A percentile compares a stretch with the other conserved stretches of the same genome.
Conservation (phyloP, 2,329 filamentous ascomycete genomes). For the Celoporthe dispersa region DNA sequence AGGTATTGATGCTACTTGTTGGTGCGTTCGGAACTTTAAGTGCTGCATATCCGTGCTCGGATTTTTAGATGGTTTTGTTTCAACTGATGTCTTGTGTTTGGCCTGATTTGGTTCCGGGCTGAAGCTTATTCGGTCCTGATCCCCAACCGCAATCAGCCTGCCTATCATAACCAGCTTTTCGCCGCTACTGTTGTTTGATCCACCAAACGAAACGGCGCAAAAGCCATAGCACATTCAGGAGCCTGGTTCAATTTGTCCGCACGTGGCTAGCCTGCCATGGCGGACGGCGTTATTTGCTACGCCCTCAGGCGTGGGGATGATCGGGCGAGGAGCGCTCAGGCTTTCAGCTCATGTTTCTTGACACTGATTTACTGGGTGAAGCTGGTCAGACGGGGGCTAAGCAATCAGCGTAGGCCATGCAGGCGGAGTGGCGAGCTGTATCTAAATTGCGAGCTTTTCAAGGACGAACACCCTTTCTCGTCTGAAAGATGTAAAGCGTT, state of each 20-base stretch:
- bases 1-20: not conserved
- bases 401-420: too few relatives aligned
- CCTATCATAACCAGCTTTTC: not conserved
- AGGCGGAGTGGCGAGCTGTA: not conserved
- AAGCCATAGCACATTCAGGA: not conserved
- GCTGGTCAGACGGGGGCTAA: not conserved
- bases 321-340: not conserved
- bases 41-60: conserved; percentile 18
- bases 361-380: not conserved
- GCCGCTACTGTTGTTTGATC: conserved; percentile 1
- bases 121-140: conserved; percentile 6
- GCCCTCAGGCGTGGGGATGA: not conserved
- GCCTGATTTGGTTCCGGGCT: conserved; percentile 18
- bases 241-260: not conserved
- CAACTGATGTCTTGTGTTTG: conserved; percentile 26
- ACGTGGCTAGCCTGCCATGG: not conserved
- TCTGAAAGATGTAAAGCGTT: conserved; percentile 1
- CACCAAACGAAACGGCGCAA: not conserved
- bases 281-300: not conserved
- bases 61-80: conserved; percentile 22
- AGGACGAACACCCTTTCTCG: not conserved
- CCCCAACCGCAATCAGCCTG: not conserved
- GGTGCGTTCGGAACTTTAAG: conserved; percentile 10
- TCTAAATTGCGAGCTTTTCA: not conserved
- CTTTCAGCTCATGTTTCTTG: conserved; percentile 1